Base-by-base conservation (phyloP, 352 stramenopile genomes). In the Phytopythium delawarense region DNA sequence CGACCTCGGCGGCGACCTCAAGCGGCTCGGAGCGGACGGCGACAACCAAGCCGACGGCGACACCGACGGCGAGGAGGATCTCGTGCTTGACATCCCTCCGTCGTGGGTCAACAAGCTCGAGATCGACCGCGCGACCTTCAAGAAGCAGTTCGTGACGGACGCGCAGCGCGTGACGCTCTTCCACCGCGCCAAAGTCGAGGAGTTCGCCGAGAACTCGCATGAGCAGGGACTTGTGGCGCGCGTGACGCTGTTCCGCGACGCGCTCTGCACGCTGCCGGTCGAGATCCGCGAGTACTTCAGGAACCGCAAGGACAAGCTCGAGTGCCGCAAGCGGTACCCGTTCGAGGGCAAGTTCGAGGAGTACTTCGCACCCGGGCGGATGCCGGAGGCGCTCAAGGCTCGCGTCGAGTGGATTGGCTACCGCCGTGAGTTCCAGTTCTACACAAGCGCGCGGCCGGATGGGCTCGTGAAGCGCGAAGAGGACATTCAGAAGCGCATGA, bases 261-360 rank as follows among this genome's bases (percentile, higher is more conserved):
- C 64, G 2, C 69, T 67, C 6, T 89, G 84, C 58, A 96, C 87
- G 7, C 70, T 97, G 15, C 81, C 85, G 7, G 66, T 91, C n/a
- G 84, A 97, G 63, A 88, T 97, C 55, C 84, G 84, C 20, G 95
- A 98, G 70, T 81, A 89, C 58, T 98, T 98, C 63, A 83, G 87
- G 52, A 95, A 98, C 63, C 80, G 94, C 48, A 91, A 94, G 62
- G 93, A 98, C 72, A 88, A 85, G 57, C 88, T 98, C 25, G 81
- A 94, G 49, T 73, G 68, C 16, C 81, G 93, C 23, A 68, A 71
- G 13, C 83, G 91, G 7, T 88, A 82, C 52, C 94, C 88, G 12
- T 81, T 97, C 52, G 84, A 97, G 54, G 81, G 78, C 21, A 92
- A 87, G 63, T 94, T 97, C 56, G 85, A 92, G 39, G 89, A 98